Evolutionary conservation across 352 stramenopile species (phyloP), one percentile per base, ranked within the genome.

Genomic region (Pythium oligandrum): DNA sequence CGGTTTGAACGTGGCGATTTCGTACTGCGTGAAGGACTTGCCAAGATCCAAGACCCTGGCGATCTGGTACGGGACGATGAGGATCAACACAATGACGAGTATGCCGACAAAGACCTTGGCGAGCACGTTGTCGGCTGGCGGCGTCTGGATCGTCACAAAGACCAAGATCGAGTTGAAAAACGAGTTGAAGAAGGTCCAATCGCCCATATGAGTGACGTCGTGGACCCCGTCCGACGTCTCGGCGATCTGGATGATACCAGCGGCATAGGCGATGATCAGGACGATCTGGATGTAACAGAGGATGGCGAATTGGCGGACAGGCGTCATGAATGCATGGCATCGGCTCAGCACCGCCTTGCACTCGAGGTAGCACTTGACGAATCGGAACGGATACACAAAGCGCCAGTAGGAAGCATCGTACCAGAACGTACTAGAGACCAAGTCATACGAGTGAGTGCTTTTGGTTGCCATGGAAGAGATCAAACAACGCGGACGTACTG

Each of bases 81-180:
- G 55, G 56, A 94, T 92, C 33, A 94, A 73, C 34, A 94, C 70
- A 48, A 89, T 81, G 37, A 94, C 83, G 26, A 94, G 75, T 39
- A 88, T 68, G 37, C 81, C 83, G 42, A 94, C 79, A 48, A 91
- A 92, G 6, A 87, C 54, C 58, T 92, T 90, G 12, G 83, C 79
- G 17, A 94, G 69, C n/a, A 69, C 64, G 51, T 91, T 94, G 48
- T 94, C 81, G 4, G 83, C 82, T 2, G 83, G 83, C 7, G 83
- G 83, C 35, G 82, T 90, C 53, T 91, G 75, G 54, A 94, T 94
- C 9, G 83, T 91, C 44, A 94, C 83, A 26, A 94, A 94, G 12
- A 89, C 82, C 55, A 94, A 80, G 6, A 94, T 75, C 26, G 83
- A 94, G 51, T 94, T 94, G 72, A 94, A 94, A 45, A 90, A 90